phyloP scores from a whole-genome alignment of 179 eudicot species.

The Silene coronaria region DNA sequence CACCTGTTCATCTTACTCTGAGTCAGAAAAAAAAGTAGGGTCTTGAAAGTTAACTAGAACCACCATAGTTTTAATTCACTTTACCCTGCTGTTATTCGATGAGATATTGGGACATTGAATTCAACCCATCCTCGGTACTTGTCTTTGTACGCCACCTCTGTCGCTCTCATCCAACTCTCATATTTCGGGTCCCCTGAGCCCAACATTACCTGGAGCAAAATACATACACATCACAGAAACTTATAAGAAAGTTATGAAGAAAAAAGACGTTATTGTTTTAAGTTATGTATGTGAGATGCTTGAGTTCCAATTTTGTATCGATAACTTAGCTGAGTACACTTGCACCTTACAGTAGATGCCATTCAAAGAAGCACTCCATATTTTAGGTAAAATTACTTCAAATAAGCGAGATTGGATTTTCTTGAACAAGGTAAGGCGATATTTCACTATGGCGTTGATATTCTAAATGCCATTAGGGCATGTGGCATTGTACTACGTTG shows the following conservation, averaged over 20 bases:
- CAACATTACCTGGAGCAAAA: constrained; percentile 71
- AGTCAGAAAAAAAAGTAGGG: background rate
- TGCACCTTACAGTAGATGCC: no score
- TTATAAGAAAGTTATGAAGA: background rate
- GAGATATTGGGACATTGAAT: constrained; percentile 90
- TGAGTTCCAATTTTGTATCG: no score
- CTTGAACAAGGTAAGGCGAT: background rate
- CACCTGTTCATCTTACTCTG: constrained; percentile 46
- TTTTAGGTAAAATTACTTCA: background rate
- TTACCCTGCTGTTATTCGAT: constrained; percentile 95
- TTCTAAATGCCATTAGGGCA: background rate
- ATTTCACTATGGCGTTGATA: background rate
- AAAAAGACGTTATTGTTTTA: no score
- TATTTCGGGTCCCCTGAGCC: constrained; percentile 79
- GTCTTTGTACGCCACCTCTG: constrained; percentile 53
- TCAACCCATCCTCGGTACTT: constrained; percentile 97
- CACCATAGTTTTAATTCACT: background rate
- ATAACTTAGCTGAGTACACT: no score
- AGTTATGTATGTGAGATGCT: no score
- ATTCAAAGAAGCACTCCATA: background rate
- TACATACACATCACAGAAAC: background rate
- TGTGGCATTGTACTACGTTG: no score
- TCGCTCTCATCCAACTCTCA: constrained; percentile 91
- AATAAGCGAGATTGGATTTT: background rate
- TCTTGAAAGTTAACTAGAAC: background rate